phyloP scores from a whole-genome alignment of 306 rosid genomes.

The Gillenia trifoliata region DNA sequence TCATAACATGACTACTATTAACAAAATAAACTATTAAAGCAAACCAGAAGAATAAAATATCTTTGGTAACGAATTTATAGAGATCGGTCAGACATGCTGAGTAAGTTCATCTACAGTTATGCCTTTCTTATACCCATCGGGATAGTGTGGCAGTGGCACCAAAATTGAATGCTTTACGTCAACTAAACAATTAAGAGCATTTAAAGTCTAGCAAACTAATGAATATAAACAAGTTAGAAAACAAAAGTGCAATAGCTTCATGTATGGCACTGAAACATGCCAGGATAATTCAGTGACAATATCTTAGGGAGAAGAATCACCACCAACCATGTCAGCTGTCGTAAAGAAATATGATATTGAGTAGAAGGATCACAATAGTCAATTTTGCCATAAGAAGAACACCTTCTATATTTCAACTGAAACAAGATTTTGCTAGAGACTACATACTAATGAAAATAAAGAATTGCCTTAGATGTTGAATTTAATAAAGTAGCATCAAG shows the following conservation, averaged over 20 bases:
- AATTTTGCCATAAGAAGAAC: neutral
- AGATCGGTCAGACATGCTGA: neutral
- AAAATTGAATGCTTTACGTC: neutral
- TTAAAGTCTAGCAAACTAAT: neutral
- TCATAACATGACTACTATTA: neutral
- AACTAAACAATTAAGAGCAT: slow-evolving; percentile 4
- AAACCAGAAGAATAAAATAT: neutral
- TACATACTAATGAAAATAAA: neutral
- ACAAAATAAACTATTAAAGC: neutral
- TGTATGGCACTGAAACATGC: neutral
- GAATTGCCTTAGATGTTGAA: neutral
- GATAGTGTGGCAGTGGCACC: neutral
- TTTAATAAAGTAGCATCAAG: neutral
- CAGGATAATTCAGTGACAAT: neutral
- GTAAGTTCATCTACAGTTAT: neutral
- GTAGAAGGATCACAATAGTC: neutral
- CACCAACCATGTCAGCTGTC: neutral
- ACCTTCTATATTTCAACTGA: neutral
- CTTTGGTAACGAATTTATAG: neutral
- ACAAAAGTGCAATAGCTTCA: neutral
- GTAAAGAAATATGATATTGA: neutral
- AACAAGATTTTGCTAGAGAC: neutral
- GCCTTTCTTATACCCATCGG: neutral
- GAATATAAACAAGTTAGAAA: neutral
- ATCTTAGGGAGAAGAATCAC: neutral